These are phyloP conservation scores for Endotrypanum monterogeii DNA, from an alignment of 208 protist genomes.

Conservation along the genomic window DNA sequence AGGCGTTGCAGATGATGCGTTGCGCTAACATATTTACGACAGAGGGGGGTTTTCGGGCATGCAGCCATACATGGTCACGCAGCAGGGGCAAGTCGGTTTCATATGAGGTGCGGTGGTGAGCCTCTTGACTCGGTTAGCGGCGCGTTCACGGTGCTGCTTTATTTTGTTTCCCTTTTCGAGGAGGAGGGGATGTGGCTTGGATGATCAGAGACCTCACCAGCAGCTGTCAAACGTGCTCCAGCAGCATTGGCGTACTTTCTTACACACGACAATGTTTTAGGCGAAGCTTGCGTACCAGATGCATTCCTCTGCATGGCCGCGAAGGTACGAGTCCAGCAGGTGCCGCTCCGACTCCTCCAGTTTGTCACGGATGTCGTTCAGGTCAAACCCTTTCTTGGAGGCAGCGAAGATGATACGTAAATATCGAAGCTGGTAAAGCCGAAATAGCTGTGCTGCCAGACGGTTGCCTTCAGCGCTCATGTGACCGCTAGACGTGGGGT, in stretches of 20 bases:
- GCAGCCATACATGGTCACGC: neutral
- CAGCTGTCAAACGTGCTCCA: neutral
- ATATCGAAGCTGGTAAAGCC: conserved; percentile 77
- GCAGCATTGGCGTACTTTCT: neutral
- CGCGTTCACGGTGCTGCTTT: neutral
- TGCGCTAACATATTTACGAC: neutral
- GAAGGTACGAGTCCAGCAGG: conserved; percentile 56
- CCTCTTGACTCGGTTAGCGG: neutral
- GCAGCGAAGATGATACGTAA: conserved; percentile 68
- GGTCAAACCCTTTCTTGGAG: conserved; percentile 73
- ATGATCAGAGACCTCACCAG: neutral
- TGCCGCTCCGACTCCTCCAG: conserved; percentile 65
- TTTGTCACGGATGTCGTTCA: conserved; percentile 69
- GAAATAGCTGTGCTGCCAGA: conserved; percentile 73
- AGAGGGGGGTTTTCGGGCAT: neutral
- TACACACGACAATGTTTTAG: conserved; percentile 6
- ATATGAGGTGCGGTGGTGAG: neutral
- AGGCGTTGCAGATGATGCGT: neutral
- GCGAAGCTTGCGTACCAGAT: conserved; percentile 41
- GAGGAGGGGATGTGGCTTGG: neutral
- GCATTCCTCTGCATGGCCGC: conserved; percentile 44
- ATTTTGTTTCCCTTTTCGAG: no score
- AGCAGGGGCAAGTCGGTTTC: neutral
- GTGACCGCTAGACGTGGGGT: conserved; percentile 36
- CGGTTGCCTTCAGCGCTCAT: conserved; percentile 61